Conservation (phyloP, 352 stramenopile genomes). For the Detonula confervacea region DNA sequence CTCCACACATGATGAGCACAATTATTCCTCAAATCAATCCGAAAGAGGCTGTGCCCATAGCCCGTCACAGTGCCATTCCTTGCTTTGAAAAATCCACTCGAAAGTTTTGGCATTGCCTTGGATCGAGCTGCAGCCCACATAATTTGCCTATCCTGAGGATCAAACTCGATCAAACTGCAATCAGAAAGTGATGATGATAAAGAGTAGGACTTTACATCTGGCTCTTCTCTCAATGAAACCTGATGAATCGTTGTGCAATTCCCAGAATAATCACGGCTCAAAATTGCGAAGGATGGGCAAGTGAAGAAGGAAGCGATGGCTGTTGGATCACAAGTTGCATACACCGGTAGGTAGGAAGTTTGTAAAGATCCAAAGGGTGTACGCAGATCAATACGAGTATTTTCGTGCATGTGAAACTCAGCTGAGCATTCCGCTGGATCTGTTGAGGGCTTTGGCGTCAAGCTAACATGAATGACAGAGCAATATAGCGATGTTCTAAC, state of each 20-base stretch:
- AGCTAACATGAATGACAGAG: constrained; percentile 49
- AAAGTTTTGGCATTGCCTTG: constrained; percentile 51
- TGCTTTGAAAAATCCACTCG: constrained; percentile 25
- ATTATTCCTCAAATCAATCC: constrained; percentile 71
- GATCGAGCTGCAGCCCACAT: constrained; percentile 72
- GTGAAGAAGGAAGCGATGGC: constrained; percentile 39
- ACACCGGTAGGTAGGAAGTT: constrained; percentile 58
- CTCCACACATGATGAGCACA: constrained; percentile 72
- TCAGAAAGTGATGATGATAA: constrained; percentile 40
- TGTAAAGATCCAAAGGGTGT: constrained; percentile 14
- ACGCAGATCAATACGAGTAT: constrained; percentile 67
- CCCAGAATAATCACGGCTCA: constrained; percentile 39
- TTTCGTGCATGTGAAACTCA: constrained; percentile 56
- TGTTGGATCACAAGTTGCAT: constrained; percentile 66
- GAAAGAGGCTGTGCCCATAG: constrained; percentile 72
- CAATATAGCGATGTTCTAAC: constrained; percentile 65
- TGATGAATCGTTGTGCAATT: constrained; percentile 48
- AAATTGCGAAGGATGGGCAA: constrained; percentile 61
- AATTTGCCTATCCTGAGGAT: constrained; percentile 54
- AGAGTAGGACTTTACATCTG: constrained; percentile 22
- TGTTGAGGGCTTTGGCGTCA: not conserved
- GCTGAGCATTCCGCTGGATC: constrained; percentile 36
- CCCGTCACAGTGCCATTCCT: constrained; percentile 23
- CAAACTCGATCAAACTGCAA: constrained; percentile 74
- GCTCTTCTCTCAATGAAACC: constrained; percentile 42